Conservation (phyloP, 2,329 filamentous ascomycete genomes). For the Elsinoe perseae region DNA sequence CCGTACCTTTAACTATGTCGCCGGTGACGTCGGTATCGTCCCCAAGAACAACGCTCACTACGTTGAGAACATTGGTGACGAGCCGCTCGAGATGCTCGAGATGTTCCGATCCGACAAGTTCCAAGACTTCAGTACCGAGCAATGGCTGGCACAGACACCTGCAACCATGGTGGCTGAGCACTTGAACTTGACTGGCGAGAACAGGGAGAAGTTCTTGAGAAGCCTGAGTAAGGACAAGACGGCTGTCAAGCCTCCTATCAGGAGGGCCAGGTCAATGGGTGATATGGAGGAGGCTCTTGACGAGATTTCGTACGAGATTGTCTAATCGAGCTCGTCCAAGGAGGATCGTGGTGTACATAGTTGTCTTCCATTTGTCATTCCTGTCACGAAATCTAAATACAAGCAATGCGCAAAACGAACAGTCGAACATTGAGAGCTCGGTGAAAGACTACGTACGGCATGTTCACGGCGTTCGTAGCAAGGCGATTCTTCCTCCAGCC, state of each 20-base stretch:
- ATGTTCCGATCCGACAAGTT: constrained; percentile 56
- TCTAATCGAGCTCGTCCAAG: neutral
- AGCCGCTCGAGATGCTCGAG: constrained; percentile 67
- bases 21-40: constrained; percentile 70
- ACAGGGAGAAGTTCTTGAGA: constrained; percentile 13
- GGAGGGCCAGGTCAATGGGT: constrained; percentile 16
- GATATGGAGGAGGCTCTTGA: constrained; percentile 14
- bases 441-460: neutral
- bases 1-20: constrained; percentile 66
- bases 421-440: neutral
- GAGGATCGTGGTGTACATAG: neutral
- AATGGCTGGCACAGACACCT: constrained; percentile 63
- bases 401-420: neutral
- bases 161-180: constrained; percentile 45
- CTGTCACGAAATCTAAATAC: neutral
- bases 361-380: neutral
- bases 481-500: constrained; percentile 30
- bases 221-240: constrained; percentile 15
- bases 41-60: constrained; percentile 72
- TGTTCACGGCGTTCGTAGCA: constrained; percentile 20
- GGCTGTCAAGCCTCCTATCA: constrained; percentile 15
- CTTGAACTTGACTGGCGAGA: constrained; percentile 11
- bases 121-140: constrained; percentile 57
- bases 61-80: constrained; percentile 72
- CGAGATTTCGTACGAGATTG: constrained; percentile 9